Base-by-base conservation (phyloP, 148 eudicot species). In the Rhododendron williamsianum region DNA sequence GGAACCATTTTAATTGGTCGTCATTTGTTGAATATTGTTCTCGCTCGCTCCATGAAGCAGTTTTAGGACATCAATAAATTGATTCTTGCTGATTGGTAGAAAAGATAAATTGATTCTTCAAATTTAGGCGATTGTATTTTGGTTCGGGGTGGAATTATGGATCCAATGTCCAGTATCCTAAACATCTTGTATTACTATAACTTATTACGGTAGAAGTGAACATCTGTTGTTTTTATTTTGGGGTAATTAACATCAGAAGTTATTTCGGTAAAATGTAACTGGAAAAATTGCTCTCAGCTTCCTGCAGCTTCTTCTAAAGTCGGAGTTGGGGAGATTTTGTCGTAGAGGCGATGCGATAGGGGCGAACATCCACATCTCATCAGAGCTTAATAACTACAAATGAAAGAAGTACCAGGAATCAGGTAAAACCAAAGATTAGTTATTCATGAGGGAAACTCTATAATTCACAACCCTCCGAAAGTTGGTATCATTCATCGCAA, bases 331-430 rank as follows among this genome's bases (percentile, higher is more conserved):
- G 91, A 90, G 77, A 91, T 83, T 81, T 86, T 87, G 67, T 82
- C 83, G 84, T 91, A 90, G 72, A 90, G 89, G 51, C 90, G 91
- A 92, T 78, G 96, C 96, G 21, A 93, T 86, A 0, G 96, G 95
- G 35, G 96, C 93, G 84, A 86, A 93, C 94, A 93, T 93, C 95
- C 95, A 93, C 88, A 90, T 49, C 2, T 95, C 96, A 84, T 93
- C 98, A 0, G 95, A 93, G 90, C 96, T 95, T 87, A 93, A 81
- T 71, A 95, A 76, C 96, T 95, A 87, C 77, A 19, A 23, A 71
- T 1, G 27, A 52, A 13, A 25, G 8, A 38, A 33, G 1, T 19
- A 38, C 9, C 0, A 36, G 41, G 43, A 33, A 19, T 23, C 15
- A 67, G 35, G 35, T 9, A 27, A 25, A 67, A 46, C 19, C 30